Evolutionary conservation across 768 basidiomycete genomes (phyloP).

Genomic region (Megacollybia marginata): DNA sequence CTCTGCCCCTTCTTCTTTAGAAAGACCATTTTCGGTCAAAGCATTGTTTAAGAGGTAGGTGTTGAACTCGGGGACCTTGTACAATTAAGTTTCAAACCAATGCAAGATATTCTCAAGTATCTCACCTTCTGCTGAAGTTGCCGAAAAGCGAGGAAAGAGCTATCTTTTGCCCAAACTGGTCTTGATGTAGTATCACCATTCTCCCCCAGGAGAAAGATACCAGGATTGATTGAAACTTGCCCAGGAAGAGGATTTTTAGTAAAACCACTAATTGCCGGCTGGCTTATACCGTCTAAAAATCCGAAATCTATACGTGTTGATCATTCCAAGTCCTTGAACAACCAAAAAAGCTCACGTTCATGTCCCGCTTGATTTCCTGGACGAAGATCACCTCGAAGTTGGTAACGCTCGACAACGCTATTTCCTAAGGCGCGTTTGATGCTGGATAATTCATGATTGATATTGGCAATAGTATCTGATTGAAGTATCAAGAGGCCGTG

Average conservation of each 20-base stretch:
- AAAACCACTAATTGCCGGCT: slow-evolving; percentile 12
- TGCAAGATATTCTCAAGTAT: too few relatives aligned
- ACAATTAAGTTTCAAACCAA: too few relatives aligned
- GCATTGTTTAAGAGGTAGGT: slow-evolving; percentile 14
- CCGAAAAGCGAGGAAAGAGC: slow-evolving; percentile 21
- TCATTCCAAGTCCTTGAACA: slow-evolving; percentile 1
- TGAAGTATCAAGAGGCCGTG: slow-evolving; percentile 17
- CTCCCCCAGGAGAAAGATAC: slow-evolving; percentile 18
- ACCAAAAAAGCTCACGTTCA: slow-evolving; percentile 23
- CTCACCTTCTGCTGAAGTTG: slow-evolving; percentile 23
- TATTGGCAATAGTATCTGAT: slow-evolving; percentile 13
- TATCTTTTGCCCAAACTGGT: slow-evolving; percentile 7
- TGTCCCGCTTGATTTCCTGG: slow-evolving; percentile 17
- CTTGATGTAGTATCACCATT: slow-evolving; percentile 8
- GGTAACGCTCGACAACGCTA: slow-evolving; percentile 12
- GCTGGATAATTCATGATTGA: slow-evolving; percentile 11
- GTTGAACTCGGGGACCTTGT: slow-evolving; percentile 19
- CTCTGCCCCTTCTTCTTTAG: slow-evolving; percentile 5
- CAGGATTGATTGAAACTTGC: slow-evolving; percentile 6
- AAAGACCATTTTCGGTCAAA: slow-evolving; percentile 2
- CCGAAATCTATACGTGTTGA: slow-evolving; percentile 10
- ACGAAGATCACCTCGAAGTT: slow-evolving; percentile 15
- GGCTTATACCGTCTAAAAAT: slow-evolving; percentile 17
- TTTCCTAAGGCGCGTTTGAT: slow-evolving; percentile 11
- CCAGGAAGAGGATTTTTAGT: slow-evolving; percentile 9